These are phyloP conservation scores for Volvox carteri DNA, from an alignment of 163 green algal genomes.

Conservation along the genomic window DNA sequence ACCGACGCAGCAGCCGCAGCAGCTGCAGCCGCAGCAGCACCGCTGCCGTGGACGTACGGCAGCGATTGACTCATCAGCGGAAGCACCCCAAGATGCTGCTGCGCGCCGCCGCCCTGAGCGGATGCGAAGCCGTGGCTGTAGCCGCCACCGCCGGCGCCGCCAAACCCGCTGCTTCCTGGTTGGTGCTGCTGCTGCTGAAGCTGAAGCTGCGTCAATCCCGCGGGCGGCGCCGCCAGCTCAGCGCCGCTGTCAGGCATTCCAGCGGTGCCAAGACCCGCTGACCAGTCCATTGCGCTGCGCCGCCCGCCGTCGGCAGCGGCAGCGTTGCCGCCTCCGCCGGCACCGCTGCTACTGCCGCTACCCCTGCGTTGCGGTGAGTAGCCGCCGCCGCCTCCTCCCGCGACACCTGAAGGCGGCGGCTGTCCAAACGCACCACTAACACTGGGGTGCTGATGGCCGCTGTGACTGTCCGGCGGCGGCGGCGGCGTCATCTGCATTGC, in stretches of 20 bases:
- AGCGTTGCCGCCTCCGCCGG: conserved; percentile 1
- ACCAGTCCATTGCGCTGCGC: conserved; percentile 52
- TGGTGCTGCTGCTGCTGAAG: not conserved
- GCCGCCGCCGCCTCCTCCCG: not conserved
- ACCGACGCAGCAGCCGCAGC: not conserved
- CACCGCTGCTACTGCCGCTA: not conserved
- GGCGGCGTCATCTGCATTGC: conserved; percentile 49
- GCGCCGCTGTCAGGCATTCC: not conserved
- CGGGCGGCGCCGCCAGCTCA: not conserved
- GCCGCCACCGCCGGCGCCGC: not conserved
- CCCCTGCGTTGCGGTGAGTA: conserved; percentile 6
- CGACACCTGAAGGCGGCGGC: not conserved
- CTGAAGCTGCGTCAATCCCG: not conserved
- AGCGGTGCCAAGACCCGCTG: not conserved
- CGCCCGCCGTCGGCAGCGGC: not conserved
- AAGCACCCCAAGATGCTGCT: not conserved
- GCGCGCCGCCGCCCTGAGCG: not conserved
- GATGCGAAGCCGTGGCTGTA: not conserved
- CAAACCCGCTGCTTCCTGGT: not conserved
- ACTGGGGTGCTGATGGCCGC: conserved; percentile 13
- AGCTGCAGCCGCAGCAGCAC: not conserved
- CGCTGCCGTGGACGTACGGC: not conserved
- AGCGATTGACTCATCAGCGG: not conserved
- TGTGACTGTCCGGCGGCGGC: conserved; percentile 32
- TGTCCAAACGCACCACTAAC: not conserved